These are phyloP conservation scores for Chrysoporthe austroafricana DNA, from an alignment of 2,329 filamentous ascomycete species.

Conservation along the genomic window DNA sequence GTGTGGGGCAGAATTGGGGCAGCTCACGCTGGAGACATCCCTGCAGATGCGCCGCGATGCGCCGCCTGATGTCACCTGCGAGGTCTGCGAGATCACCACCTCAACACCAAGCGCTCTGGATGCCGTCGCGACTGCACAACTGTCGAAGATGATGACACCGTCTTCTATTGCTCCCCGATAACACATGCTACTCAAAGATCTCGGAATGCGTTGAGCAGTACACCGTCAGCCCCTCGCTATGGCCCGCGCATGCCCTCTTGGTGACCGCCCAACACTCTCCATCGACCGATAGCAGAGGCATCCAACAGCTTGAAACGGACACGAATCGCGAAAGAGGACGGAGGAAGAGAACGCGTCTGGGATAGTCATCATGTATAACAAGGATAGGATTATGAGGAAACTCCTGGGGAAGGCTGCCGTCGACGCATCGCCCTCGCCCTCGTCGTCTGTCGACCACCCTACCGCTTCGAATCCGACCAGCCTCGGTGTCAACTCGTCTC, in stretches of 20 bases:
- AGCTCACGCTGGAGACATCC: no score
- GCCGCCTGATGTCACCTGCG: no score
- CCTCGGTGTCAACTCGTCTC: conserved; percentile 50
- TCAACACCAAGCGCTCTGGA: not conserved
- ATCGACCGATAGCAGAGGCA: not conserved
- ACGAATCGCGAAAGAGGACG: not conserved
- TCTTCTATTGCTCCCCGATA: not conserved
- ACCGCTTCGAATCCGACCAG: conserved; percentile 3
- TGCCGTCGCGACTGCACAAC: not conserved
- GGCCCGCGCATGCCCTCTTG: not conserved
- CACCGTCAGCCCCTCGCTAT: not conserved
- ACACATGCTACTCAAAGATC: not conserved
- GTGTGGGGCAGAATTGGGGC: no score
- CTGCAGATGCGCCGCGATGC: no score
- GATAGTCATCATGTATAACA: conserved; percentile 51
- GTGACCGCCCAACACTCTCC: not conserved
- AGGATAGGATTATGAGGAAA: conserved; percentile 63
- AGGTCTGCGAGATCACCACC: not conserved
- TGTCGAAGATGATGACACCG: no score
- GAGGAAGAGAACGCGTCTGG: not conserved
- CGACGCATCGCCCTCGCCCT: conserved; percentile 51
- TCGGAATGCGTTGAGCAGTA: not conserved
- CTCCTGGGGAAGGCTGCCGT: conserved; percentile 58
- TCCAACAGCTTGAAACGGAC: not conserved
- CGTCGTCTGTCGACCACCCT: conserved; percentile 41